These are phyloP conservation scores for Sclerotinia minor DNA, from an alignment of 2,329 filamentous ascomycete species.

Conservation along the genomic window DNA sequence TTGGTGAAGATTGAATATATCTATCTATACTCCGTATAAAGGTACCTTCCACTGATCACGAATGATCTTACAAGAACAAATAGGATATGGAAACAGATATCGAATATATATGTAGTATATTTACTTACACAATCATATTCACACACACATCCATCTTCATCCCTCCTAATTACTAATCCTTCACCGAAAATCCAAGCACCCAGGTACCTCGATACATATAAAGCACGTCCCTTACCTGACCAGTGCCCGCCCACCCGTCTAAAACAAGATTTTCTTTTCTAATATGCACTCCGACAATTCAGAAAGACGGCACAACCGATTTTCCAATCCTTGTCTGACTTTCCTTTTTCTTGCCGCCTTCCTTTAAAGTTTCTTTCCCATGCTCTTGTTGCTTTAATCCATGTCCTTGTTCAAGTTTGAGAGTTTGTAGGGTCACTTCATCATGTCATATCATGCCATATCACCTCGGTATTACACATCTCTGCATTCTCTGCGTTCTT, in stretches of 20 bases:
- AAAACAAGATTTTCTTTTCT: no score
- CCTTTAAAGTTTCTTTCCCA: background rate
- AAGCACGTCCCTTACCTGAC: no score
- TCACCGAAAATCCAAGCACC: background rate
- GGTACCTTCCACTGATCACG: background rate
- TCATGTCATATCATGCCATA: slow-evolving; percentile 6
- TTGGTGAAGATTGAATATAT: background rate
- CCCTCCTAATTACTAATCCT: background rate
- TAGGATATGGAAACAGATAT: no score
- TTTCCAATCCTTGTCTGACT: background rate
- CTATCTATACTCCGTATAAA: background rate
- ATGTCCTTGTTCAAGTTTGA: no score
- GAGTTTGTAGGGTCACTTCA: background rate
- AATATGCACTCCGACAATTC: no score
- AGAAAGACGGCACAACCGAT: background rate
- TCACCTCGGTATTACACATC: background rate
- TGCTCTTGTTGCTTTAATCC: background rate
- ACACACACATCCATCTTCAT: no score
- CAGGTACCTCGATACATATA: background rate
- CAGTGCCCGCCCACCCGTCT: no score
- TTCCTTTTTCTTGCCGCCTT: background rate
- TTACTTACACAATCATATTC: background rate
- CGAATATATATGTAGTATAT: no score
- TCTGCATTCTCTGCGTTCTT: background rate
- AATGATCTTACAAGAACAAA: no score